phyloP scores from a whole-genome alignment of 163 green algal genomes.

The Chlorella variabilis region DNA sequence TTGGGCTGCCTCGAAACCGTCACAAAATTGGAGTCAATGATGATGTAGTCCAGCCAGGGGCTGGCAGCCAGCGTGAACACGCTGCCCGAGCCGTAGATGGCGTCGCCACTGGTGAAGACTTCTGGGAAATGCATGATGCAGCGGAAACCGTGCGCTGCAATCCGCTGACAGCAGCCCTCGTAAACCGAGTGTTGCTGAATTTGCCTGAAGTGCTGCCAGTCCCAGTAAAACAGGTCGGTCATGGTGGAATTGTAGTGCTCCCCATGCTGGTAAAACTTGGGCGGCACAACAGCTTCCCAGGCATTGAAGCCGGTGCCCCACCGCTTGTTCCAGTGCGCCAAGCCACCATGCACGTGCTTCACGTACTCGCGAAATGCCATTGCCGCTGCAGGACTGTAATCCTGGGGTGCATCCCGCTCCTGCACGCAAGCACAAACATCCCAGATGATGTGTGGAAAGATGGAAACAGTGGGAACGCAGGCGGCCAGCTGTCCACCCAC shows the following conservation, averaged over 20 bases:
- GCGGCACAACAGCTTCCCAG: not conserved
- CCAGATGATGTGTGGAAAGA: too few species aligned
- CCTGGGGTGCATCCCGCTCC: not conserved
- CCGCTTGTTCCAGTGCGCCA: not conserved
- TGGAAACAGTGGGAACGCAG: too few species aligned
- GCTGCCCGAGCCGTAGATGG: not conserved
- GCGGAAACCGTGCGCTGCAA: constrained; percentile 1
- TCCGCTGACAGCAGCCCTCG: not conserved
- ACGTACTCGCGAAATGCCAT: not conserved
- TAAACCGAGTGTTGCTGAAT: not conserved
- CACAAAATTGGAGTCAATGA: not conserved
- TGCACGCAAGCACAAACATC: too few species aligned
- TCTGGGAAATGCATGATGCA: not conserved
- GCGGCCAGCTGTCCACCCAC: not conserved
- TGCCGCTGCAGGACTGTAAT: not conserved
- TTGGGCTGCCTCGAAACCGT: not conserved
- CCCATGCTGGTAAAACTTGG: not conserved
- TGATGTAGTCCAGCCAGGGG: constrained; percentile 1
- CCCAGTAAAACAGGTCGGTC: not conserved
- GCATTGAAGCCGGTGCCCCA: not conserved
- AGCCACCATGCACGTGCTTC: not conserved
- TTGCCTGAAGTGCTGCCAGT: constrained; percentile 6
- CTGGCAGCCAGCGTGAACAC: constrained; percentile 7
- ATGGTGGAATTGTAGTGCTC: not conserved
- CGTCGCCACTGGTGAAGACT: not conserved